Percentiles rank a stretch among this genome's conserved stretches.
Evolutionary conservation across 2,329 filamentous ascomycete genomes (phyloP).

Genomic region (Sporothrix euskadiensis): DNA sequence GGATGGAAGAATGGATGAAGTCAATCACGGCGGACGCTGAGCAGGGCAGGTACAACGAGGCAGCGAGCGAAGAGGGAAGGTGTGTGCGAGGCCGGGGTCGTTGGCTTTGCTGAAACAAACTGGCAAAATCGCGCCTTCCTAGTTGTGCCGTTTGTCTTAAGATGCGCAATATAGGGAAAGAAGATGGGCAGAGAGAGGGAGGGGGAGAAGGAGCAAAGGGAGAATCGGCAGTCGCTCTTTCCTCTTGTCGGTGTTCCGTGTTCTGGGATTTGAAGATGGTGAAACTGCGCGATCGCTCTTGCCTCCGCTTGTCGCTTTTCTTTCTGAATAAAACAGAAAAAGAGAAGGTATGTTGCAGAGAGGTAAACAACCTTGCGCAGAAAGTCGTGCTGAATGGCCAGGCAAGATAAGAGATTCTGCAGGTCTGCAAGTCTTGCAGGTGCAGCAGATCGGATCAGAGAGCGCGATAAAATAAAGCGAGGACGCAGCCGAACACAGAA

Average conservation of each 20-base stretch:
- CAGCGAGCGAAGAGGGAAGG: neutral
- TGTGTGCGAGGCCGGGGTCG: constrained; percentile 8
- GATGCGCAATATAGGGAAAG: constrained; percentile 24
- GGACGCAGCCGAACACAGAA: neutral
- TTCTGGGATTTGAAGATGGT: neutral
- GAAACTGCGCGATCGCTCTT: constrained; percentile 7
- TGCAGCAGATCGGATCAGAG: constrained; percentile 4
- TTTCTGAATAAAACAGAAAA: neutral
- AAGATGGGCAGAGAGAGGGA: neutral
- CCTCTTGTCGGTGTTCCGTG: neutral
- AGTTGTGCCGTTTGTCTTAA: constrained; percentile 17
- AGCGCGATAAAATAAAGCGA: neutral
- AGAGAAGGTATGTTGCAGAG: neutral
- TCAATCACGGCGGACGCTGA: neutral
- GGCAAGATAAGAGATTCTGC: constrained; percentile 4
- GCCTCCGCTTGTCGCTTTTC: constrained; percentile 1
- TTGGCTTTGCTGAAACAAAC: constrained; percentile 24
- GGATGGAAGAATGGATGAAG: constrained; percentile 25
- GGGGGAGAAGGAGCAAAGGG: neutral
- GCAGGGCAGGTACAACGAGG: neutral
- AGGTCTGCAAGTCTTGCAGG: neutral
- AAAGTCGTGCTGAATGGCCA: neutral
- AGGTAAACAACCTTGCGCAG: constrained; percentile 12
- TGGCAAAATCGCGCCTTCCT: constrained; percentile 1
- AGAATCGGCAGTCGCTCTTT: constrained; percentile 1